Evolutionary conservation across 306 rosid species (phyloP).

Genomic region (Acacia melanoxylon): DNA sequence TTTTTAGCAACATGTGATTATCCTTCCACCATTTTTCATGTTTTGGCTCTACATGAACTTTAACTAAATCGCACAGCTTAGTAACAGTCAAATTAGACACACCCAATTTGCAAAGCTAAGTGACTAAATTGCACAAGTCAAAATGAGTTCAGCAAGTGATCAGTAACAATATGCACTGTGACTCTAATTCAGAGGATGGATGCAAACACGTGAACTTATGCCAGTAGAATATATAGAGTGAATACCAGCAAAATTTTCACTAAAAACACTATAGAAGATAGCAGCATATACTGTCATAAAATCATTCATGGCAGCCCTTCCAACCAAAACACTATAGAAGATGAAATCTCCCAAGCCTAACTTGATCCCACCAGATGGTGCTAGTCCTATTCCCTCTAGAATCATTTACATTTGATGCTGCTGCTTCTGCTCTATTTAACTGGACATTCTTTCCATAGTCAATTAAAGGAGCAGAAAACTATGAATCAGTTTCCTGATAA

Average conservation of each 20-base stretch:
- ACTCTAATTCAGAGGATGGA: too few relatives aligned
- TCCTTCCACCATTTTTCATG: neutral
- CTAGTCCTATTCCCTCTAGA: slow-evolving; percentile 91
- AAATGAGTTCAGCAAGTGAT: too few relatives aligned
- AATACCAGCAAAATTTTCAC: too few relatives aligned
- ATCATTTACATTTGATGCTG: slow-evolving; percentile 40
- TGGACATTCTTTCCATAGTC: slow-evolving; percentile 41
- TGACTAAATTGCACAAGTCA: too few relatives aligned
- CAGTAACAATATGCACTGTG: too few relatives aligned
- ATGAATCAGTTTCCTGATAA: slow-evolving; percentile 38
- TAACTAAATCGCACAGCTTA: too few relatives aligned
- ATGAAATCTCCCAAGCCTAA: slow-evolving; percentile 94
- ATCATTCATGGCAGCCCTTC: slow-evolving; percentile 97
- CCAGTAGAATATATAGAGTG: too few relatives aligned
- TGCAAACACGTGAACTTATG: too few relatives aligned
- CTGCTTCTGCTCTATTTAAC: slow-evolving; percentile 35
- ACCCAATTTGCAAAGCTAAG: too few relatives aligned
- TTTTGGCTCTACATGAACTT: neutral
- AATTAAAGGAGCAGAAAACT: slow-evolving; percentile 64
- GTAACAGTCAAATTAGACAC: too few relatives aligned
- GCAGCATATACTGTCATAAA: slow-evolving; percentile 95
- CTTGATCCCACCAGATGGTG: slow-evolving; percentile 88
- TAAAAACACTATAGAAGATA: slow-evolving; percentile 45
- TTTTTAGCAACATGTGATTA: slow-evolving; percentile 9
- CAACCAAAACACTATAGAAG: slow-evolving; percentile 93